Evolutionary conservation across 495 filamentous ascomycete genomes (phyloP), one percentile per base, ranked within the genome.

Genomic region (Xylaria bambusicola): DNA sequence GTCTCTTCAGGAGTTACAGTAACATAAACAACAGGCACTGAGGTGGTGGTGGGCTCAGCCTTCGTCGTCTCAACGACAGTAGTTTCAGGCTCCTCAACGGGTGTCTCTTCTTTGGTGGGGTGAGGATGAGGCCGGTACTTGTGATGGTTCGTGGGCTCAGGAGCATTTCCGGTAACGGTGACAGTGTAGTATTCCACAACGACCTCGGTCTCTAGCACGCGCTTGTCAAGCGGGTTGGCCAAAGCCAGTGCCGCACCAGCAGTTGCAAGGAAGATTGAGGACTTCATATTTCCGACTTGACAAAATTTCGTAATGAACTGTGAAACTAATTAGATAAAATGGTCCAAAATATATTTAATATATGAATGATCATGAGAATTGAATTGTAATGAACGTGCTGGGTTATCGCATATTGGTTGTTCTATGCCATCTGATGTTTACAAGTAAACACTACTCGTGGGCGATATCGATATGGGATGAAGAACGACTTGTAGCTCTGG

Each of bases 201-300:
- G 70, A 80, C 76, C 26, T 83, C 75, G 49, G 79, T 84, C 63
- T 82, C 75, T 51, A 81, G 66, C 63, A 75, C 77, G 54, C 84
- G 82, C 72, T 82, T 79, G 56, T 83, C 76, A 18, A 85, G 57
- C 10, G 88, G 88, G 50, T 71, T 77, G 58, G 83, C 86, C 61
- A 84, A 64, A 50, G 80, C 83, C 72, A 88, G 75, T 60, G 83
- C 73, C 49, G 85, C 88, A 71, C 83, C 79, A 67, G 88, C 74
- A 44, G 82, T 80, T 66, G 84, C 78, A 64, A 90, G 60, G 52
- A 89, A 52, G 54, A 84, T 67, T 31, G 88, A 86, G 55, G 80
- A 84, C 72, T 84, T 89, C 91, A 95, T 94, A 35, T 81, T 66
- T 61, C 41, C 13, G 27, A 20, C 21, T 52, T 52, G 8, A 40